A percentile compares a stretch with the other conserved stretches of the same genome.
phyloP scores from a whole-genome alignment of 805 yeast genomes.

The Candida piceae region DNA sequence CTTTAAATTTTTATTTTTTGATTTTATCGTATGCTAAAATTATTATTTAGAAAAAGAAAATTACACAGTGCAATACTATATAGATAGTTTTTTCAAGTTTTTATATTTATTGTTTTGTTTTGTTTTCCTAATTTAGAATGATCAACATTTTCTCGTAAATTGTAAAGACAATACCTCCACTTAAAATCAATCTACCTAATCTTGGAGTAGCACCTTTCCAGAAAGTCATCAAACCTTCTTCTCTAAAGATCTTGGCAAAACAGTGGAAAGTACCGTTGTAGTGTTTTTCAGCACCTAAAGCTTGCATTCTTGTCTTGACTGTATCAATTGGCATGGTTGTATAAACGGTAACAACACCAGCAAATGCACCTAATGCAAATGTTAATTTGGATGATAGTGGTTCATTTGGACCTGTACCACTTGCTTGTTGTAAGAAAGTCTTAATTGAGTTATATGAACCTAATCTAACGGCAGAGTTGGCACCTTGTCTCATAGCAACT shows the following conservation, averaged over 20 bases:
- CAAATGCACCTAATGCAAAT: constrained; percentile 83
- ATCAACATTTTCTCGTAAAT: constrained; percentile 86
- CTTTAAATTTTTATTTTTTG: too few species aligned
- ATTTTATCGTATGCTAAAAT: too few species aligned
- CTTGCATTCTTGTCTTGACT: constrained; percentile 95
- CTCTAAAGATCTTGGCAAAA: constrained; percentile 69
- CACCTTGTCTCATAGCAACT: constrained; percentile 91
- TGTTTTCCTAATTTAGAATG: constrained; percentile 44
- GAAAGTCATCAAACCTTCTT: constrained; percentile 86
- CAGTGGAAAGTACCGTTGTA: constrained; percentile 80
- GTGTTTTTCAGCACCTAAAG: constrained; percentile 66
- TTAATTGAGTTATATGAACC: constrained; percentile 92
- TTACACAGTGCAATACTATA: too few species aligned
- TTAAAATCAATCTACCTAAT: constrained; percentile 81
- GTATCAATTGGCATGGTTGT: constrained; percentile 95
- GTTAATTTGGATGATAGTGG: constrained; percentile 78
- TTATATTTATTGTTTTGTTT: too few species aligned
- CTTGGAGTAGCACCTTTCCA: constrained; percentile 99
- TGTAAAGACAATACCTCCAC: constrained; percentile 97
- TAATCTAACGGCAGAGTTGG: constrained; percentile 90
- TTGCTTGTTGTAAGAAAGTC: constrained; percentile 64
- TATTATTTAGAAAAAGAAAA: too few species aligned
- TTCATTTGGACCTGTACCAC: constrained; percentile 59
- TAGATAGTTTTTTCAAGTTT: too few species aligned
- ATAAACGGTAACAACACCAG: constrained; percentile 86